Evolutionary conservation across 2,329 filamentous ascomycete genomes (phyloP).

Genomic region (Aspergillus cejpii): DNA sequence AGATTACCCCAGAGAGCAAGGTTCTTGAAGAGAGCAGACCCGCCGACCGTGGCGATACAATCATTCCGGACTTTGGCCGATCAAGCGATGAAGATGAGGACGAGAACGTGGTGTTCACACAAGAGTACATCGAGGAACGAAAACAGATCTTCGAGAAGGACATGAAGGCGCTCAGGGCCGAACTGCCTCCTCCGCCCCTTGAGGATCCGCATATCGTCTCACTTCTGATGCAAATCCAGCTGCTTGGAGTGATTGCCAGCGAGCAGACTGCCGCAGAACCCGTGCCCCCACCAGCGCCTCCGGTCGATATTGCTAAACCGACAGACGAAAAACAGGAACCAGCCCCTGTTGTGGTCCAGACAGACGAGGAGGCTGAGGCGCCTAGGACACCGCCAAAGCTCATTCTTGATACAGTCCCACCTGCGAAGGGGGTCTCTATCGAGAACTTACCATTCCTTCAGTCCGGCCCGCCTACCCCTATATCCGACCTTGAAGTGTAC

Average conservation of each 20-base stretch:
- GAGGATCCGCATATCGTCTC: slow-evolving; percentile 39
- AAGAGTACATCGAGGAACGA: slow-evolving; percentile 43
- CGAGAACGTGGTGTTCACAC: slow-evolving; percentile 41
- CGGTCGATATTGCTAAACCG: slow-evolving; percentile 1
- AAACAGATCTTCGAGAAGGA: slow-evolving; percentile 43
- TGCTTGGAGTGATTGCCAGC: slow-evolving; percentile 40
- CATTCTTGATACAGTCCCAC: slow-evolving; percentile 12
- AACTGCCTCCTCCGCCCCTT: slow-evolving; percentile 39
- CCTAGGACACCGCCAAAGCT: slow-evolving; percentile 12
- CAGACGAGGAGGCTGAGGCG: slow-evolving; percentile 12
- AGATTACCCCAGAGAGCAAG: slow-evolving; percentile 1
- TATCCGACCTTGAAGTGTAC: slow-evolving; percentile 41
- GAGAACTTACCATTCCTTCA: slow-evolving; percentile 44
- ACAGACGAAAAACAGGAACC: slow-evolving; percentile 5
- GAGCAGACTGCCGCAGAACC: slow-evolving; percentile 23
- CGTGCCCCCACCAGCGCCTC: slow-evolving; percentile 3
- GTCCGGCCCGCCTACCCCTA: slow-evolving; percentile 38
- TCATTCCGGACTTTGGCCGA: slow-evolving; percentile 31
- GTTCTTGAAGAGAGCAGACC: slow-evolving; percentile 5
- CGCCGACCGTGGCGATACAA: slow-evolving; percentile 5
- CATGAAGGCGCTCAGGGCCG: slow-evolving; percentile 38
- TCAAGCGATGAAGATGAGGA: slow-evolving; percentile 43
- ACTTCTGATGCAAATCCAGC: slow-evolving; percentile 40
- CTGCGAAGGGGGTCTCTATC: slow-evolving; percentile 30
- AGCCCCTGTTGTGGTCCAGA: slow-evolving; percentile 10